Percentiles rank a stretch among this genome's conserved stretches.
Conservation (phyloP, 2,329 filamentous ascomycete species). For the Aspergillus sp. region DNA sequence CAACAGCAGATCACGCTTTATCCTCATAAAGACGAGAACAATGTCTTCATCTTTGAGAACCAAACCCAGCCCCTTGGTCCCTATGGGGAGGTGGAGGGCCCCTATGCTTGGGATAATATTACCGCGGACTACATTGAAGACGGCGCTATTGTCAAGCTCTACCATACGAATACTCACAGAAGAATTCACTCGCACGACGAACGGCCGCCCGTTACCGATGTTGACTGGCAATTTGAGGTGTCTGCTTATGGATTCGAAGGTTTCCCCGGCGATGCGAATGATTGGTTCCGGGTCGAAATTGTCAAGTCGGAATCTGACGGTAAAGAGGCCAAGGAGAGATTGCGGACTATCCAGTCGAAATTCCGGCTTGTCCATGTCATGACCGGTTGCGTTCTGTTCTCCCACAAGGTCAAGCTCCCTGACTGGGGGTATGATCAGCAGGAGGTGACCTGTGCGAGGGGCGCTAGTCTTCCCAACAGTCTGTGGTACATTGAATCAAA, state of each 20-base stretch:
- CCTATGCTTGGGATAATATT: constrained; percentile 71
- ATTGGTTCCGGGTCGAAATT: constrained; percentile 91
- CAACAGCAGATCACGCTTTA: constrained; percentile 98
- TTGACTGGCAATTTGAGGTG: constrained; percentile 90
- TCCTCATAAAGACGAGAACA: constrained; percentile 98
- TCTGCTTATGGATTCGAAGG: constrained; percentile 96
- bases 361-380: constrained; percentile 93
- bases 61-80: constrained; percentile 79
- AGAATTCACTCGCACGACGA: constrained; percentile 92
- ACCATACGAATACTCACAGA: constrained; percentile 73
- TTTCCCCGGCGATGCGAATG: constrained; percentile 93
- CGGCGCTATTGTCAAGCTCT: constrained; percentile 71
- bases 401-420: constrained; percentile 96
- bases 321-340: constrained; percentile 65
- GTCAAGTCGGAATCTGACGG: constrained; percentile 79
- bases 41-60: constrained; percentile 88
- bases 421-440: constrained; percentile 98
- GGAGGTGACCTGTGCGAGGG: constrained; percentile 92
- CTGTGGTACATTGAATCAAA: constrained; percentile 96
- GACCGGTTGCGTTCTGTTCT: constrained; percentile 94
- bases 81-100: constrained; percentile 70
- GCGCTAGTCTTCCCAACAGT: constrained; percentile 88
- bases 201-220: constrained; percentile 73
- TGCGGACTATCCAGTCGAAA: constrained; percentile 93
- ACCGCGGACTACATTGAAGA: constrained; percentile 64